phyloP scores from a whole-genome alignment of 768 basidiomycete species.

The Nidula microcarpa region DNA sequence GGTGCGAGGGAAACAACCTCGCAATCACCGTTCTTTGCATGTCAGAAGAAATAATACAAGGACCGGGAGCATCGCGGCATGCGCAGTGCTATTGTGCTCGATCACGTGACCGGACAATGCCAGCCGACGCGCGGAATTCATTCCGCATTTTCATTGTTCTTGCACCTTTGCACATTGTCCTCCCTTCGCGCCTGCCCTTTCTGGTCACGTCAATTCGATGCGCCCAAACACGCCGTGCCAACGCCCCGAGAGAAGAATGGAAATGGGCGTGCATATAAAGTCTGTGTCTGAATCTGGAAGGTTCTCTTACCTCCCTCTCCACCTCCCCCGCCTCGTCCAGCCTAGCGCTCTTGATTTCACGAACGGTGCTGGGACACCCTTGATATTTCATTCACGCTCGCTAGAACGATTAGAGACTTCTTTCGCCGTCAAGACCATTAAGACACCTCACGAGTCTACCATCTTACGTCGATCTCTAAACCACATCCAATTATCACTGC shows the following conservation, averaged over 20 bases:
- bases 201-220: neutral
- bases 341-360: slow-evolving; percentile 6
- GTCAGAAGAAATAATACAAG: too few species aligned
- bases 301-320: neutral
- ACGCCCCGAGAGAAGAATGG: neutral
- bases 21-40: too few species aligned
- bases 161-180: neutral
- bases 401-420: neutral
- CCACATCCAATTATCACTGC: slow-evolving; percentile 1
- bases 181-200: too few species aligned
- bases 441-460: neutral
- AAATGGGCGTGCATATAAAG: neutral
- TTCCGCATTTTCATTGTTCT: too few species aligned
- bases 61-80: too few species aligned
- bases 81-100: too few species aligned
- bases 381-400: slow-evolving; percentile 1
- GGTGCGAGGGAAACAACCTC: too few species aligned
- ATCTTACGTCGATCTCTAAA: slow-evolving; percentile 2
- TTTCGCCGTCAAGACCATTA: too few species aligned
- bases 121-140: too few species aligned
- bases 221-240: neutral
- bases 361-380: slow-evolving; percentile 30
- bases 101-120: too few species aligned
- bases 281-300: too few species aligned
- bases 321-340: neutral